Evolutionary conservation across 371 early-diverging fungal genomes (phyloP).

Genomic region (Haplosporangium sp.): DNA sequence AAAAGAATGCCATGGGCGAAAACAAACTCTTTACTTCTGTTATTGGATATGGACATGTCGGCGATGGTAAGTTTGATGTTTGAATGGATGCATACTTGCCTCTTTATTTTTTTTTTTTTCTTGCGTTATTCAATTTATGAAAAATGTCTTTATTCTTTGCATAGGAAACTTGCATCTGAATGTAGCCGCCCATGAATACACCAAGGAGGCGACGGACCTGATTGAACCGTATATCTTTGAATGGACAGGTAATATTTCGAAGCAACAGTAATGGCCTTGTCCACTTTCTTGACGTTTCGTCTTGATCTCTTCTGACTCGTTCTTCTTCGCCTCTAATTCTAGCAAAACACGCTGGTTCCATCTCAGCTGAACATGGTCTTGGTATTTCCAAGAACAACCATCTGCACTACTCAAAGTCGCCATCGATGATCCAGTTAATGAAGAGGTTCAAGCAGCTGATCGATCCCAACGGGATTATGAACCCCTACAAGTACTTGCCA

Average conservation of each 20-base stretch:
- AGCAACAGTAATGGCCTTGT: not conserved
- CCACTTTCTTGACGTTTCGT: too few relatives aligned
- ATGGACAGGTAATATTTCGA: slow-evolving; percentile 73
- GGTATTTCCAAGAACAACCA: slow-evolving; percentile 80
- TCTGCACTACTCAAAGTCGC: slow-evolving; percentile 73
- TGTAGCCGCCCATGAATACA: slow-evolving; percentile 76
- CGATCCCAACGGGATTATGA: slow-evolving; percentile 88
- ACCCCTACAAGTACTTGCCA: slow-evolving; percentile 78
- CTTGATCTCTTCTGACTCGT: not conserved
- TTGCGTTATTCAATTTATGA: not conserved
- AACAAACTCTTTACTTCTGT: slow-evolving; percentile 74
- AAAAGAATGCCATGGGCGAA: slow-evolving; percentile 66
- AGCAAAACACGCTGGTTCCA: slow-evolving; percentile 66
- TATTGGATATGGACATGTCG: slow-evolving; percentile 93
- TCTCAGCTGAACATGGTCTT: slow-evolving; percentile 72
- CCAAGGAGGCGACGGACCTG: slow-evolving; percentile 65
- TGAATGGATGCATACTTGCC: too few relatives aligned
- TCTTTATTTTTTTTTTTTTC: not conserved
- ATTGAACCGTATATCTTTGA: slow-evolving; percentile 97
- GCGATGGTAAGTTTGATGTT: slow-evolving; percentile 68
- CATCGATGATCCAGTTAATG: slow-evolving; percentile 76
- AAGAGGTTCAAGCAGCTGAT: slow-evolving; percentile 73
- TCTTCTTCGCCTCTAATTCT: not conserved
- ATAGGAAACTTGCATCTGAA: slow-evolving; percentile 93
- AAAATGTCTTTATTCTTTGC: not conserved